Evolutionary conservation across 495 filamentous ascomycete genomes (phyloP).

Genomic region (Podospora appendiculata): DNA sequence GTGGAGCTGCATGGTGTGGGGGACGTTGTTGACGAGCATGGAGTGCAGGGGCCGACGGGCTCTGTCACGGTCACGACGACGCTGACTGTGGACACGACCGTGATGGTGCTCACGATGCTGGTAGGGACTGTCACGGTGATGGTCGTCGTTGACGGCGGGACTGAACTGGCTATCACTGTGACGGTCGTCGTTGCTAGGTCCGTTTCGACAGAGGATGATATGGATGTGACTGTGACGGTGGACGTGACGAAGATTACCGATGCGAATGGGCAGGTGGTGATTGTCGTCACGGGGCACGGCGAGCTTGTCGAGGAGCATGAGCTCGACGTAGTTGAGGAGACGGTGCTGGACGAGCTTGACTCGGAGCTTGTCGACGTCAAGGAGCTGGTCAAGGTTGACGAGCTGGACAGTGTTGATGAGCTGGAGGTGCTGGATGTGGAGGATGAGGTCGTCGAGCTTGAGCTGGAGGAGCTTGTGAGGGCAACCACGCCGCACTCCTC

Average conservation of each 20-base stretch:
- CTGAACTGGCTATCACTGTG: neutral
- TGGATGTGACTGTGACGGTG: neutral
- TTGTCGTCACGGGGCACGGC: neutral
- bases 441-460: neutral
- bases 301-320: neutral
- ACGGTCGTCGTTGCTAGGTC: no score
- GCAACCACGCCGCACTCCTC: constrained; percentile 15
- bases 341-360: neutral
- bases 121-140: neutral
- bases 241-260: neutral
- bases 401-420: no score
- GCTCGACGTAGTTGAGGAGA: neutral
- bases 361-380: neutral
- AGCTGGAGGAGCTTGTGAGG: neutral
- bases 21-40: neutral
- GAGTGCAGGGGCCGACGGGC: neutral
- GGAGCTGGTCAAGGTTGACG: no score
- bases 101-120: neutral
- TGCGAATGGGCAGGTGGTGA: neutral
- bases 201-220: neutral
- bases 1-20: no score
- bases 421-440: no score
- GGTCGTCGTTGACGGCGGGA: neutral
- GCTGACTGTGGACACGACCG: neutral
- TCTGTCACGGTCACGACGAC: neutral